A percentile compares a stretch with the other conserved stretches of the same genome.
Evolutionary conservation across 2,329 filamentous ascomycete genomes (phyloP).

Genomic region (Cercospora citrullina): DNA sequence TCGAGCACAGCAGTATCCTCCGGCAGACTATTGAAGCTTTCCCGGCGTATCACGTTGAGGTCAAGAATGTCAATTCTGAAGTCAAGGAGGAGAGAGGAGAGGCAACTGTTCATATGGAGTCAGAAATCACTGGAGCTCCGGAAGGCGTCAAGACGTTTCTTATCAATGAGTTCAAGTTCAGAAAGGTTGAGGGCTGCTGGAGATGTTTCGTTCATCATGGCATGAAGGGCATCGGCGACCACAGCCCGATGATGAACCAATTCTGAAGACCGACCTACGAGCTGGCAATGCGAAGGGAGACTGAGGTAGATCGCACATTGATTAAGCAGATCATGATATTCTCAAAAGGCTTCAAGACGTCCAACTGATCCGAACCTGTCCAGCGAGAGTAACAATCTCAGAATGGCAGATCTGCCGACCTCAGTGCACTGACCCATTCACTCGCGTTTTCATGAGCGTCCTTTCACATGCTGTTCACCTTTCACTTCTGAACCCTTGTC

Average conservation of each 20-base stretch:
- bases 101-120: slow-evolving; percentile 18
- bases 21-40: slow-evolving; percentile 15
- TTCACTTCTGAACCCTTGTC: neutral
- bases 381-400: too few species aligned
- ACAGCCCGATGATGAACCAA: slow-evolving; percentile 5
- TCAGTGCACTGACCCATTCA: neutral
- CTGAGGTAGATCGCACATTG: neutral
- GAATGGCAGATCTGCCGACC: too few species aligned
- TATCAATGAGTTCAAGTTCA: slow-evolving; percentile 22
- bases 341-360: too few species aligned
- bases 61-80: slow-evolving; percentile 12
- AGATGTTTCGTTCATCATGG: slow-evolving; percentile 18
- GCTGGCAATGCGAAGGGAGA: neutral
- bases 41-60: slow-evolving; percentile 14
- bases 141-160: slow-evolving; percentile 10
- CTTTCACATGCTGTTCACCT: neutral
- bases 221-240: slow-evolving; percentile 20
- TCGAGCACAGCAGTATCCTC: slow-evolving; percentile 13
- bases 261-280: neutral
- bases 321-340: neutral
- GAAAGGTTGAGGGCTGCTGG: slow-evolving; percentile 13
- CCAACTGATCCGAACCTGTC: too few species aligned
- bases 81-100: slow-evolving; percentile 14
- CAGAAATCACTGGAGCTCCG: slow-evolving; percentile 17
- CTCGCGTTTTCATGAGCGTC: neutral